These are phyloP conservation scores for Penicillium canescens DNA, from an alignment of 495 filamentous ascomycete species.

Conservation along the genomic window DNA sequence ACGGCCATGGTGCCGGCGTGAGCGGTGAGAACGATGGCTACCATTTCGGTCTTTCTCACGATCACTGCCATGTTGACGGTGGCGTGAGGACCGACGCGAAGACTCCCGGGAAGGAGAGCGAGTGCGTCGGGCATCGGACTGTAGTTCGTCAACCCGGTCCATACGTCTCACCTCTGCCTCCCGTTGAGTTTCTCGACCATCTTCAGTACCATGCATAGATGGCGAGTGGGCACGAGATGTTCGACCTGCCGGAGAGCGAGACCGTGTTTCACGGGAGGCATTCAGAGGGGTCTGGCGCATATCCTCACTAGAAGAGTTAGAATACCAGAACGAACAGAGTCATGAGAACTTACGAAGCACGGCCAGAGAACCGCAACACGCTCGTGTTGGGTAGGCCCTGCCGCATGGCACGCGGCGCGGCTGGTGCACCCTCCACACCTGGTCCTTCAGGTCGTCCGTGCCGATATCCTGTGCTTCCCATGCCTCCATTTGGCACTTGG, in stretches of 20 bases:
- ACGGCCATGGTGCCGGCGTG: constrained; percentile 50
- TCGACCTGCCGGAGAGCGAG: constrained; percentile 52
- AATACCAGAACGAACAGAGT: too few species aligned
- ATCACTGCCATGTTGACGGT: constrained; percentile 46
- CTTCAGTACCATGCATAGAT: constrained; percentile 47
- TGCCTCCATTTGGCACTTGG: constrained; percentile 16
- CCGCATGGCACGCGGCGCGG: constrained; percentile 90
- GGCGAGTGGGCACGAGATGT: constrained; percentile 59
- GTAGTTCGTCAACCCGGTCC: constrained; percentile 4
- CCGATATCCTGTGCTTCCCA: constrained; percentile 28
- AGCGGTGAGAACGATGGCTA: constrained; percentile 45
- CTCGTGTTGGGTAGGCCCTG: constrained; percentile 80
- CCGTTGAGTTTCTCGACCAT: constrained; percentile 46
- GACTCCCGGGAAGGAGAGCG: constrained; percentile 55
- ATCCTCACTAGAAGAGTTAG: too few species aligned
- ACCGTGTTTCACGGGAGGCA: constrained; percentile 23
- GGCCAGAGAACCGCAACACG: constrained; percentile 34
- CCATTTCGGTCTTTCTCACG: constrained; percentile 38
- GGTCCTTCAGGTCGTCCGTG: constrained; percentile 47
- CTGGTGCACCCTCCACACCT: constrained; percentile 80
- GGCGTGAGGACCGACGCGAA: constrained; percentile 50
- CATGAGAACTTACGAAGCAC: too few species aligned
- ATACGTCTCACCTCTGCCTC: constrained; percentile 36
- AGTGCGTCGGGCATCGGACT: constrained; percentile 33
- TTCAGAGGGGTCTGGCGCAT: too few species aligned